Base-by-base conservation (phyloP, 2,329 filamentous ascomycete genomes). In the Pseudophaeomoniella oleicola region DNA sequence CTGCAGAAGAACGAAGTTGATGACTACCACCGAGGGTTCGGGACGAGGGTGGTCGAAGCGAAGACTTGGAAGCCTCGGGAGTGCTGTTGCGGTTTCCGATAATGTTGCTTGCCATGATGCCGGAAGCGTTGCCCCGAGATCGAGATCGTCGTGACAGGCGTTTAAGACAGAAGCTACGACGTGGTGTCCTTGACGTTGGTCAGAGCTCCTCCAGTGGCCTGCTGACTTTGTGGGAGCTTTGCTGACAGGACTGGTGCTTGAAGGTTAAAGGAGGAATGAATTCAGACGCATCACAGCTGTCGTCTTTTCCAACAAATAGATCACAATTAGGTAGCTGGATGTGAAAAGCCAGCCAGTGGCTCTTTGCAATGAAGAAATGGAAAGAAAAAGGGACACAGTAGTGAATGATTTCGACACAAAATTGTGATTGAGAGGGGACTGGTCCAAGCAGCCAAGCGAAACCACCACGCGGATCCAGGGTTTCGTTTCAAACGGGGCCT, bases 1-100 rank as follows among this genome's bases (percentile, higher is more conserved):
- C 90, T 51, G 90, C 88, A 36, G 90, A 98, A 33, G 87, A 85
- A 51, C 90, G 85, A 44, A 98, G 77, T 57, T 90, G 83, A 59
- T 88, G 83, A 38, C 79, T 79, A 42, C 81, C 72, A 42, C 78
- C 82, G 49, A 92, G 68, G 32, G 79, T 72, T 49, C 88, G 75
- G 46, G 87, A 81, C 34, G 86, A 83, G 34, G 87, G 84, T 43
- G 88, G 81, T 52, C 94, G 78, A 45, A 84, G 78, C 37, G 79
- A 80, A 42, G 82, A 76, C 52, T 78, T 85, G 50, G 78, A 81
- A 37, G 81, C 84, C 66, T 96, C 90, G 38, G 90, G 90, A 32
- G 88, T 96, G 71, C 87, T 96, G 64, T 96, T 96, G 52, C 90
- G 81, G 64, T 96, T 96, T 48, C 76, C 75, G 57, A 78, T 73